Percentiles rank a stretch among this genome's conserved stretches.
Evolutionary conservation across 2,329 filamentous ascomycete genomes (phyloP).

Genomic region (Zasmidium cellare): DNA sequence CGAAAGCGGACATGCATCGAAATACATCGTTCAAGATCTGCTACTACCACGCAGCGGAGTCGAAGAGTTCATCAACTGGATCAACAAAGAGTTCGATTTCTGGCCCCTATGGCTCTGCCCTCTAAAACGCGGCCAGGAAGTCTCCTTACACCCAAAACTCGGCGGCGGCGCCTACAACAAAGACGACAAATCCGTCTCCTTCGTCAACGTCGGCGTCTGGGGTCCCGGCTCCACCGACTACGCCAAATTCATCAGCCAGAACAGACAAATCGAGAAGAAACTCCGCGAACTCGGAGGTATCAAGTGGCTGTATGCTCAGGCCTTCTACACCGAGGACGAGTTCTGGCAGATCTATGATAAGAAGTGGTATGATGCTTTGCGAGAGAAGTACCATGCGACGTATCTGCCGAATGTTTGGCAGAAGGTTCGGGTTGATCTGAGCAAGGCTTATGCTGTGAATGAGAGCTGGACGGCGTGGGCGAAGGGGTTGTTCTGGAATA

Average conservation of each 20-base stretch:
- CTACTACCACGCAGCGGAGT: slow-evolving; percentile 57
- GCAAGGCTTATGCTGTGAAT: slow-evolving; percentile 8
- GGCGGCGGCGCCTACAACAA: slow-evolving; percentile 10
- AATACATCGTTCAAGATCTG: slow-evolving; percentile 64
- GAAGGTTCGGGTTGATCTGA: slow-evolving; percentile 58
- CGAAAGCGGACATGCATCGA: slow-evolving; percentile 52
- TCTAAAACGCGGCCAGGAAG: slow-evolving; percentile 28
- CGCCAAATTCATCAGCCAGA: slow-evolving; percentile 64
- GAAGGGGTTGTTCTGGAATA: slow-evolving; percentile 14
- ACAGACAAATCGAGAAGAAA: slow-evolving; percentile 70
- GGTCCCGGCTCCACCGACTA: slow-evolving; percentile 64
- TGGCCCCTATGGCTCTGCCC: slow-evolving; percentile 64
- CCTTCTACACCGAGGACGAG: slow-evolving; percentile 71
- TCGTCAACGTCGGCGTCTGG: slow-evolving; percentile 70
- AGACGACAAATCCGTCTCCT: slow-evolving; percentile 13
- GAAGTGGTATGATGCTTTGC: slow-evolving; percentile 62
- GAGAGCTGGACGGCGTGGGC: slow-evolving; percentile 14
- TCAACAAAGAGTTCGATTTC: slow-evolving; percentile 48
- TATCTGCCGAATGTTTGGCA: slow-evolving; percentile 68
- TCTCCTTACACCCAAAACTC: slow-evolving; percentile 18
- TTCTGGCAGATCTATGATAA: slow-evolving; percentile 67
- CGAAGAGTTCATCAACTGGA: slow-evolving; percentile 55
- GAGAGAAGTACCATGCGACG: slow-evolving; percentile 62
- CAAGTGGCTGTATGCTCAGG: slow-evolving; percentile 87
- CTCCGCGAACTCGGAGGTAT: slow-evolving; percentile 69